Evolutionary conservation across 108 stramenopile genomes (phyloP), one percentile per base, ranked within the genome.

Genomic region (Cyclotella kingstonii): DNA sequence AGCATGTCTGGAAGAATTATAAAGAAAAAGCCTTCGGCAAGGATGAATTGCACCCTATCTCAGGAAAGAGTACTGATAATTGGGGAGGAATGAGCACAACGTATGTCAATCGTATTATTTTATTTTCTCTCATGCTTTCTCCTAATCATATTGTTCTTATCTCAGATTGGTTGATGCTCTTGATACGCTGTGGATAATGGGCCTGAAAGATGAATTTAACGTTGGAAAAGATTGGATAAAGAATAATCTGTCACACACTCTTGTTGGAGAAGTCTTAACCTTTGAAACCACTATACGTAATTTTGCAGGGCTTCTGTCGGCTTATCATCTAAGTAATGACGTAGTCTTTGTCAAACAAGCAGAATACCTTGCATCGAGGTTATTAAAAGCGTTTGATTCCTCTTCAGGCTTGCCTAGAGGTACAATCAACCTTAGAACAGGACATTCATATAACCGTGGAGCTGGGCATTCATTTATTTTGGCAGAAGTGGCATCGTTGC

Each of bases 261-360:
- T 55, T 5, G 67, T 84, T 15, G 50, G 77, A 19, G 43, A 49
- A 25, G 96, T 97, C 3, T 91, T 86, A 27, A 84, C 91, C 41
- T 99, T 98, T 77, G 98, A 99, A 81, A 98, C 96, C 9, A 99
- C 96, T 17, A 99, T 98, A 74, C 91, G 97, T 4, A 89, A 77
- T 49, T 77, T 99, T 15, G 98, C 96, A 4, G 98, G 98, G 23
- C 77, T 99, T 43, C 68, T 99, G 17, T 63, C 89, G 8, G 99
- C 99, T 0, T 98, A 97, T 67, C 93, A 89, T 67, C 83, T 81
- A 56, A 82, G 78, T 26, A 56, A 66, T 19, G 92, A 93, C 54
- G 51, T 76, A 22, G 77, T 64, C 19, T 89, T 93, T 47, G 65
- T 90, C 27, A 82, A 85, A 25, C 73, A 90, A 61, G 93, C 93